phyloP scores from a whole-genome alignment of 208 protist species.

The Novymonas esmeraldas region DNA sequence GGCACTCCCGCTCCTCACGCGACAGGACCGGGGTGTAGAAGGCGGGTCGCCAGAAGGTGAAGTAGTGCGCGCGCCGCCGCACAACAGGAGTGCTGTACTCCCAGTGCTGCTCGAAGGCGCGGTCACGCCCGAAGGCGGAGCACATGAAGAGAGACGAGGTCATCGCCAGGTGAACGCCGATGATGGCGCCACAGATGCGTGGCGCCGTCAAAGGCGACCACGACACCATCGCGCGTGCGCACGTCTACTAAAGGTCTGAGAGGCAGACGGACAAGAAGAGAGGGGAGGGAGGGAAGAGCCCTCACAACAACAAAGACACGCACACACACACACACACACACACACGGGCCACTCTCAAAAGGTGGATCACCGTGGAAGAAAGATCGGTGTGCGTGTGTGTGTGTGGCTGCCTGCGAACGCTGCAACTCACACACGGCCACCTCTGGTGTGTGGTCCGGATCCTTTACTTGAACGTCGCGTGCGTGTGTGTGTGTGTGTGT shows the following conservation, averaged over 20 bases:
- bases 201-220: slow-evolving; percentile 9
- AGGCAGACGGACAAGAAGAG: no score
- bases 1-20: slow-evolving; percentile 51
- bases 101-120: slow-evolving; percentile 67
- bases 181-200: slow-evolving; percentile 30
- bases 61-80: slow-evolving; percentile 29
- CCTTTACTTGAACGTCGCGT: no score
- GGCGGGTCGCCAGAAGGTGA: slow-evolving; percentile 45
- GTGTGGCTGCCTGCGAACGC: no score
- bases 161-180: slow-evolving; percentile 39
- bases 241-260: no score
- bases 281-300: no score
- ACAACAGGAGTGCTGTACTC: slow-evolving; percentile 54
- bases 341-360: no score
- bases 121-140: slow-evolving; percentile 39
- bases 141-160: slow-evolving; percentile 35
- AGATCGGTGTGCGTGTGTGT: no score
- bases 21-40: slow-evolving; percentile 48
- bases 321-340: no score
- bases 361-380: no score
- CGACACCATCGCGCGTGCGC: not conserved
- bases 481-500: not conserved
- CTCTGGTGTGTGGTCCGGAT: no score
- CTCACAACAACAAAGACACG: no score
- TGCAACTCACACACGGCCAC: no score